phyloP scores from a whole-genome alignment of 177 flowering plant genomes.

The Vitis hybrid region DNA sequence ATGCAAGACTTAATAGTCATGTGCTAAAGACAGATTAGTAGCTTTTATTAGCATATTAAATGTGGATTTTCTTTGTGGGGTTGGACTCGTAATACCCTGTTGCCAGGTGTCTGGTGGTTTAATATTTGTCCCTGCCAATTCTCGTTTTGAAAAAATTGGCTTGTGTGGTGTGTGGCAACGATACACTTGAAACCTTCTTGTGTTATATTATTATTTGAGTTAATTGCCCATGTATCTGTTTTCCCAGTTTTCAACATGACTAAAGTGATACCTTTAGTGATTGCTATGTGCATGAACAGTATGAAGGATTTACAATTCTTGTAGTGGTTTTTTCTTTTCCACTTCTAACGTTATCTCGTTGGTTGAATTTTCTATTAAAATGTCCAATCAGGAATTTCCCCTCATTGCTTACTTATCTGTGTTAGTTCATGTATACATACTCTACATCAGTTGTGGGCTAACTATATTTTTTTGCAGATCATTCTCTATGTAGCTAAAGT shows the following conservation, averaged over 20 bases:
- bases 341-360: not conserved
- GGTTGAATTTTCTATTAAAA: not conserved
- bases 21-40: slow-evolving; percentile 29
- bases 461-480: not conserved
- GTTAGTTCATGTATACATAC: not conserved
- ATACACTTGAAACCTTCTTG: slow-evolving; percentile 15
- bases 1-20: slow-evolving; percentile 32
- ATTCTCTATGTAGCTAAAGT: not conserved
- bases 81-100: slow-evolving; percentile 16
- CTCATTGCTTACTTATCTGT: not conserved
- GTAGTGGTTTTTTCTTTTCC: not conserved
- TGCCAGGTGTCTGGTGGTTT: slow-evolving; percentile 21
- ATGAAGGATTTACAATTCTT: not conserved
- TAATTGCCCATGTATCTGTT: not conserved
- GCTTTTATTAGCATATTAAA: slow-evolving; percentile 21
- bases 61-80: slow-evolving; percentile 21
- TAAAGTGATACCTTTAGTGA: not conserved
- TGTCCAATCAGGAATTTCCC: not conserved
- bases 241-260: not conserved
- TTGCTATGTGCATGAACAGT: too few species aligned
- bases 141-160: slow-evolving; percentile 11
- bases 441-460: not conserved
- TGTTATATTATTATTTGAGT: slow-evolving; percentile 17
- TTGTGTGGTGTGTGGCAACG: slow-evolving; percentile 7
- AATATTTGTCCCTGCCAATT: slow-evolving; percentile 5